Conservation (phyloP, 495 filamentous ascomycete genomes). For the Penicillium coffeae region DNA sequence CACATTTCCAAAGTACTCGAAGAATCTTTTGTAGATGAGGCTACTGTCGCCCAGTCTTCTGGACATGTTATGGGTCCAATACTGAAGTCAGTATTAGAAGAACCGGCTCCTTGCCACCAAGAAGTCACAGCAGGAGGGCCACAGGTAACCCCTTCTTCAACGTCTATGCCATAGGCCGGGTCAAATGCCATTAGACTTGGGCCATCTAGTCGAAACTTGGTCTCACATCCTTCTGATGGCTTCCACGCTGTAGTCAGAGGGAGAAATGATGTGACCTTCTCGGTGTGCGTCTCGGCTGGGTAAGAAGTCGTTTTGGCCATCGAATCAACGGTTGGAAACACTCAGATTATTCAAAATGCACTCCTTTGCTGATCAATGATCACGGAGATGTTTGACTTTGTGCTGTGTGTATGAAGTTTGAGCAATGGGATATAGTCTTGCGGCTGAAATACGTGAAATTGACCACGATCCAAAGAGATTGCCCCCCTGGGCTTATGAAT, state of each 20-base stretch:
- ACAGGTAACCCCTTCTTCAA: neutral
- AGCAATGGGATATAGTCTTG: too few species aligned
- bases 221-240: neutral
- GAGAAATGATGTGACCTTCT: neutral
- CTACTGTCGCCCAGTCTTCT: neutral
- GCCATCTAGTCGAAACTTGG: neutral
- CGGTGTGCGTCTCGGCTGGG: neutral
- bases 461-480: too few species aligned
- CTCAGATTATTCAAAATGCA: neutral
- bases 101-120: neutral
- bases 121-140: neutral
- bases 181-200: neutral
- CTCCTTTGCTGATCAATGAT: too few species aligned
- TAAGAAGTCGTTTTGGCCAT: neutral
- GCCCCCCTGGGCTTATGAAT: too few species aligned
- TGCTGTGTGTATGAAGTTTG: too few species aligned
- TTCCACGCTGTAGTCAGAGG: neutral
- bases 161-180: neutral
- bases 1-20: neutral
- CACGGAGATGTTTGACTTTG: too few species aligned
- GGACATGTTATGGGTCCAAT: neutral
- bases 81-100: neutral
- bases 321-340: neutral
- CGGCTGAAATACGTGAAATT: too few species aligned
- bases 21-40: neutral